A percentile compares a stretch with the other conserved stretches of the same genome.
Conservation (phyloP, 2,329 filamentous ascomycete species). For the Fusarium begoniae region DNA sequence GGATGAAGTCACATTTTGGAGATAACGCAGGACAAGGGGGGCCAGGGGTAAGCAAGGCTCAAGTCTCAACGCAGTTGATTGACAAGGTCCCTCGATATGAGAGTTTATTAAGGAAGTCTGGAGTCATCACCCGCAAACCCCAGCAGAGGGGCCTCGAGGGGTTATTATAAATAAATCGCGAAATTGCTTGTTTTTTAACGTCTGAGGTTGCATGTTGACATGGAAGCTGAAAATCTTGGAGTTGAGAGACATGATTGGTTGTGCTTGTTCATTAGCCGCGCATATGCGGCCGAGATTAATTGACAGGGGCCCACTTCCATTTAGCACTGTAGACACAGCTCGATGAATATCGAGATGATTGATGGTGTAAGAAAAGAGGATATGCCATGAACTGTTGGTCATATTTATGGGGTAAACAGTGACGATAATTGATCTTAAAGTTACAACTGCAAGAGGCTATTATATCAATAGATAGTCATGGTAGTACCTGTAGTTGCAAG, state of each 20-base stretch:
- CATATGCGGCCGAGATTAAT: constrained; percentile 44
- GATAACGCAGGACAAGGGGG: neutral
- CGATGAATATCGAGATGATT: neutral
- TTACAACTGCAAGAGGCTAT: neutral
- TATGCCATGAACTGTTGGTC: neutral
- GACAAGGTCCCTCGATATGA: constrained; percentile 11
- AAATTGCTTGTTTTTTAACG: constrained; percentile 29
- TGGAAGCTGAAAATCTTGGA: neutral
- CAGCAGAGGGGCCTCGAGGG: constrained; percentile 5
- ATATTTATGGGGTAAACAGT: no score
- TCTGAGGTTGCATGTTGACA: neutral
- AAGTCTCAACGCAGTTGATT: neutral
- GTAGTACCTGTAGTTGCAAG: neutral
- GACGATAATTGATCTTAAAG: rapidly evolving
- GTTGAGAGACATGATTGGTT: constrained; percentile 32
- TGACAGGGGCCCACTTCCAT: constrained; percentile 16
- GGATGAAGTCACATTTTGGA: constrained; percentile 14
- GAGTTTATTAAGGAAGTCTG: constrained; percentile 1
- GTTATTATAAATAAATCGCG: constrained; percentile 10
- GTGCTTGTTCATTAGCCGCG: constrained; percentile 37
- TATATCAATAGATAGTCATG: neutral
- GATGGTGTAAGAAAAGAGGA: neutral
- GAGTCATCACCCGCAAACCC: constrained; percentile 1
- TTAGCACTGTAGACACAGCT: constrained; percentile 27
- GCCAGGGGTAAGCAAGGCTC: neutral